Conservation (phyloP, 345 rosid genomes). For the Ceriops tagal region DNA sequence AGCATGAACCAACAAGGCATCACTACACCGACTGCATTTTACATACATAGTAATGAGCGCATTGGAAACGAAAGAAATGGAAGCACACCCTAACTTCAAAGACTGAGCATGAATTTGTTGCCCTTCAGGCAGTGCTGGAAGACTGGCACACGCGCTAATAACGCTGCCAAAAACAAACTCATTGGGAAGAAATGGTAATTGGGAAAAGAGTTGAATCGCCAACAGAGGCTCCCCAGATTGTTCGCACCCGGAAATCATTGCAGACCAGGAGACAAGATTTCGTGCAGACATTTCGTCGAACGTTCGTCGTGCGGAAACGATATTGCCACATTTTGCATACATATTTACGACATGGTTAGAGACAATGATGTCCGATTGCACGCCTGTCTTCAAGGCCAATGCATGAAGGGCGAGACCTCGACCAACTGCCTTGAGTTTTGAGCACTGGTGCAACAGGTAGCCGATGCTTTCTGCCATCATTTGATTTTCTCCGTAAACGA, state of each 20-base stretch:
- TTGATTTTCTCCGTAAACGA: not conserved
- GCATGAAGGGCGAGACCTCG: slow-evolving; percentile 50
- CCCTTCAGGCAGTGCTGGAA: slow-evolving; percentile 29
- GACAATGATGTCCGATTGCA: slow-evolving; percentile 32
- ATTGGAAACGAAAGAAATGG: slow-evolving; percentile 47
- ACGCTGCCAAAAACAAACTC: slow-evolving; percentile 48
- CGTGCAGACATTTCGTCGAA: slow-evolving; percentile 53
- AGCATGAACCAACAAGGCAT: slow-evolving; percentile 33
- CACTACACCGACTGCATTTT: slow-evolving; percentile 40
- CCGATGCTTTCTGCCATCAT: slow-evolving; percentile 32
- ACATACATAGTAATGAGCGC: slow-evolving; percentile 59
- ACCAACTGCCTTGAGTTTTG: slow-evolving; percentile 37
- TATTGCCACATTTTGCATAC: slow-evolving; percentile 50
- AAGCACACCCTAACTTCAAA: slow-evolving; percentile 41
- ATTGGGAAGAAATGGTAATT: slow-evolving; percentile 40
- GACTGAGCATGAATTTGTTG: slow-evolving; percentile 52
- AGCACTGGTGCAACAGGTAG: slow-evolving; percentile 40
- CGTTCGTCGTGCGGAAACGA: slow-evolving; percentile 36
- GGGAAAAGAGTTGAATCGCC: slow-evolving; percentile 41
- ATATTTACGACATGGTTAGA: slow-evolving; percentile 53
- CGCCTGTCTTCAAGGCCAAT: slow-evolving; percentile 35
- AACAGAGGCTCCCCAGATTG: slow-evolving; percentile 34
- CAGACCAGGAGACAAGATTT: slow-evolving; percentile 67
- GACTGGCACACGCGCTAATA: slow-evolving; percentile 43
- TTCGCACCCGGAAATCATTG: slow-evolving; percentile 57